These are phyloP conservation scores for Erucastrum elatum DNA, from an alignment of 345 rosid genomes.

Conservation along the genomic window DNA sequence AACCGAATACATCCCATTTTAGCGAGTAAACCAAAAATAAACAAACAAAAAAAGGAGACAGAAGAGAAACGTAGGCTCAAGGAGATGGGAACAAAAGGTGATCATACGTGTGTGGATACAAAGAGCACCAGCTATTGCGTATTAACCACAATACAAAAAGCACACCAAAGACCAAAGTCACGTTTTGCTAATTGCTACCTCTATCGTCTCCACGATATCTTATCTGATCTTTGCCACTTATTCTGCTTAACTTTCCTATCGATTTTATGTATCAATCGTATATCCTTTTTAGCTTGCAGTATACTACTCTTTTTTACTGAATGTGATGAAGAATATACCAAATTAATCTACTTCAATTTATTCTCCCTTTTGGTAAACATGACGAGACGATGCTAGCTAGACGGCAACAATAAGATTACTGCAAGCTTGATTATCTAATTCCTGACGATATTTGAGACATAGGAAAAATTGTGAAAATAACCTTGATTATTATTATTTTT, in stretches of 20 bases:
- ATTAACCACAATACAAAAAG: background rate
- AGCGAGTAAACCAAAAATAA: background rate
- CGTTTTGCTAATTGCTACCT: slow-evolving; percentile 20
- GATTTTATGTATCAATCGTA: background rate
- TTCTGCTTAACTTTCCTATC: background rate
- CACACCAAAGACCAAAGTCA: slow-evolving; percentile 22
- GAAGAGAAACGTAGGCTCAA: slow-evolving; percentile 24
- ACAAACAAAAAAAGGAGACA: slow-evolving; percentile 15
- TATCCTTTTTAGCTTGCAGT: too few species aligned
- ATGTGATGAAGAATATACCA: background rate
- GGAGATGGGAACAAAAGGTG: slow-evolving; percentile 24
- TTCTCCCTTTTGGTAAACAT: background rate
- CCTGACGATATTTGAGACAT: background rate
- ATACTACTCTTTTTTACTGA: background rate
- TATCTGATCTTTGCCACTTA: slow-evolving; percentile 20
- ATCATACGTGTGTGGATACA: slow-evolving; percentile 32
- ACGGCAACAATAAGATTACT: background rate
- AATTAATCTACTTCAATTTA: background rate
- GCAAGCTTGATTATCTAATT: background rate
- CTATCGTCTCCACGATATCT: background rate
- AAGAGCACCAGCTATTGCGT: slow-evolving; percentile 10
- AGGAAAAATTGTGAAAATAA: background rate
- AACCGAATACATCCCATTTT: background rate
- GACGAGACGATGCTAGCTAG: background rate
- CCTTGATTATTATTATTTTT: background rate